A percentile compares a stretch with the other conserved stretches of the same genome.
Evolutionary conservation across 306 rosid species (phyloP).

Genomic region (Cyclanthera cordifolia): DNA sequence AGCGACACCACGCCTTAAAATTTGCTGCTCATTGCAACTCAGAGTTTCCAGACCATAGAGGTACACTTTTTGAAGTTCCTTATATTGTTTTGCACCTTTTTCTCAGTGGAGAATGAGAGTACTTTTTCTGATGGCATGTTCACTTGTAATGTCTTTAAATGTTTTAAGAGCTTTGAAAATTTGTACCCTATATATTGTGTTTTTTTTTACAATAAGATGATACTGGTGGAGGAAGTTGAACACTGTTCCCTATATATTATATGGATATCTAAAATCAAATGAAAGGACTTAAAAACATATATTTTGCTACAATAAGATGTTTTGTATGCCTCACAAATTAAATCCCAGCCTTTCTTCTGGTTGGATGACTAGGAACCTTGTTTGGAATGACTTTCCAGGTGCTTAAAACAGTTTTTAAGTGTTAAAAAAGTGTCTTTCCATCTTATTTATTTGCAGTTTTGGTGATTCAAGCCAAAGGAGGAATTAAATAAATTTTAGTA

Average conservation of each 20-base stretch:
- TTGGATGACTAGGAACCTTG: background rate
- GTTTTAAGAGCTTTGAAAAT: background rate
- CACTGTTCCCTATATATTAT: too few species aligned
- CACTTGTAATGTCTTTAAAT: background rate
- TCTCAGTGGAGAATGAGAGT: background rate
- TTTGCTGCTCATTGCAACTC: constrained; percentile 44
- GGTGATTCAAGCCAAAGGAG: background rate
- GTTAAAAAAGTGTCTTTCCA: background rate
- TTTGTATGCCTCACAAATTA: background rate
- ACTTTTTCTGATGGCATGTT: background rate
- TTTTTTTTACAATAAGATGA: too few species aligned
- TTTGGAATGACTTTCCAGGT: background rate
- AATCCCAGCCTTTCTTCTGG: background rate
- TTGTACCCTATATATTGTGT: background rate
- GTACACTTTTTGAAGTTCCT: constrained; percentile 21
- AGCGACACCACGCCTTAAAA: constrained; percentile 46
- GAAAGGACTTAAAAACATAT: background rate
- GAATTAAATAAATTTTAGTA: background rate
- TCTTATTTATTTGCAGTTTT: background rate
- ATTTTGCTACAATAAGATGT: background rate
- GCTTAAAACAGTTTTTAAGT: background rate
- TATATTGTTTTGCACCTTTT: background rate
- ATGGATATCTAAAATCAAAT: too few species aligned
- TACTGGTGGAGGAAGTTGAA: too few species aligned
- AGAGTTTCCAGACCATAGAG: constrained; percentile 32